Conservation (phyloP, 2,329 filamentous ascomycete species). For the Pseudocercospora vitis region DNA sequence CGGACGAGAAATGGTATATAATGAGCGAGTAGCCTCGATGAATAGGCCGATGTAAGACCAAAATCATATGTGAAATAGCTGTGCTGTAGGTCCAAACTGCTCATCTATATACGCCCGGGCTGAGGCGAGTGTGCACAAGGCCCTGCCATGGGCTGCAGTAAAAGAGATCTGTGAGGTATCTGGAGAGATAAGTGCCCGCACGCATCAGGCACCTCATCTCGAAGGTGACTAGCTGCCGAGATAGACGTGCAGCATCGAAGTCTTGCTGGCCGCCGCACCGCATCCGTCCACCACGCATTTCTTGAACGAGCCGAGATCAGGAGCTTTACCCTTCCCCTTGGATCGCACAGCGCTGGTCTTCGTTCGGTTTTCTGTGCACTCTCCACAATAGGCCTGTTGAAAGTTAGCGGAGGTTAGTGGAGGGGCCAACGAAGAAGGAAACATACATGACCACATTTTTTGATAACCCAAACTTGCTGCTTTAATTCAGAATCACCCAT, state of each 20-base stretch:
- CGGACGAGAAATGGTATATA: too few species aligned
- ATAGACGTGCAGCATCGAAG: constrained; percentile 31
- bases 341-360: constrained; percentile 12
- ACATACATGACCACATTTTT: constrained; percentile 86
- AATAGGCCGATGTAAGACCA: too few species aligned
- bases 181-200: neutral
- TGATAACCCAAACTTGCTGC: constrained; percentile 89
- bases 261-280: constrained; percentile 14
- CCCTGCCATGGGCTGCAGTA: too few species aligned
- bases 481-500: constrained; percentile 67
- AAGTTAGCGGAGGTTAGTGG: constrained; percentile 13
- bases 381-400: constrained; percentile 54
- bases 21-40: too few species aligned
- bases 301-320: constrained; percentile 41
- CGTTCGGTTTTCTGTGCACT: constrained; percentile 47
- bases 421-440: neutral
- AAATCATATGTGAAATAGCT: too few species aligned
- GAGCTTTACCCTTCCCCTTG: constrained; percentile 36
- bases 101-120: too few species aligned
- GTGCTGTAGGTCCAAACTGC: too few species aligned
- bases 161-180: too few species aligned
- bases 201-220: neutral
- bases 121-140: too few species aligned
- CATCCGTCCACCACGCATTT: constrained; percentile 50
- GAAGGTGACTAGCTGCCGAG: constrained; percentile 29